Evolutionary conservation across 2,329 filamentous ascomycete genomes (phyloP).

Genomic region (Aciculosporium take): DNA sequence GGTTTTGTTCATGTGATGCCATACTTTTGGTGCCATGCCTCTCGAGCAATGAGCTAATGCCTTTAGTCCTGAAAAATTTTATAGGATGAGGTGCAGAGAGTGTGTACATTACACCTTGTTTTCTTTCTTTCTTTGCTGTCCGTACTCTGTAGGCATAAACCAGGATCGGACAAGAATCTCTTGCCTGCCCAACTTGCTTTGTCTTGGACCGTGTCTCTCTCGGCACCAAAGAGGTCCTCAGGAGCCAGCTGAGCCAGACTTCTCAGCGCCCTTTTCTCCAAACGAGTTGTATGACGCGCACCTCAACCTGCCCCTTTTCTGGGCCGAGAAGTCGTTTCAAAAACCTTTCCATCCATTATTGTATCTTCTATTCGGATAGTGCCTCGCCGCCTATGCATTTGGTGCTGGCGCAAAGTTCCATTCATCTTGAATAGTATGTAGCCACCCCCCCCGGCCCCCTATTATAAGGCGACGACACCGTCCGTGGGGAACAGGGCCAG

Average conservation of each 20-base stretch:
- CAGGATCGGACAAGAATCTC: background rate
- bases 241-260: conserved; percentile 2
- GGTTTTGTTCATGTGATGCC: background rate
- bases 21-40: background rate
- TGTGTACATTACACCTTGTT: background rate
- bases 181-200: conserved; percentile 1
- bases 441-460: background rate
- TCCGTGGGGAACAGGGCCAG: background rate
- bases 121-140: background rate
- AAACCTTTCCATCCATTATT: background rate
- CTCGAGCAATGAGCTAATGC: background rate
- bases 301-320: background rate
- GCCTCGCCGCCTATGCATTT: background rate
- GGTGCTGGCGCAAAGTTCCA: background rate
- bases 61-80: background rate
- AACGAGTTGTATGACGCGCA: background rate
- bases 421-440: background rate
- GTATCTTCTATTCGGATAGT: background rate
- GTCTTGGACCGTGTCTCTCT: conserved; percentile 4
- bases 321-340: background rate
- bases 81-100: no score
- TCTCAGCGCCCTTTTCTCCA: background rate
- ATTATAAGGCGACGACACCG: background rate
- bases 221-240: conserved; percentile 1
- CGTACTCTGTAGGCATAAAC: background rate